Conservation (phyloP, 164 flowering plant species). For the Cinnamomum micranthum region DNA sequence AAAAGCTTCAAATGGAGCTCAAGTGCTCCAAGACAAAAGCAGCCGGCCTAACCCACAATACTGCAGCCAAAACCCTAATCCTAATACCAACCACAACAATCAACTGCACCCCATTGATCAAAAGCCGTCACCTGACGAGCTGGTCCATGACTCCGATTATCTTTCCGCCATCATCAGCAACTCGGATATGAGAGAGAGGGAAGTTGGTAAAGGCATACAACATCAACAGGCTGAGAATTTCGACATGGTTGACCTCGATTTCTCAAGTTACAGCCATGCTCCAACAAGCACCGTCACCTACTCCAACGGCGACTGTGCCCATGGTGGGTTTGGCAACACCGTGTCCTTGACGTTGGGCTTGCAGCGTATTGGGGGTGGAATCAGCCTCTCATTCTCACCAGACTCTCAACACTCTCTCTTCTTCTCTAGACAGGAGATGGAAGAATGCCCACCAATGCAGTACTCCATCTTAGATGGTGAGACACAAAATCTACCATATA, state of each 20-base stretch:
- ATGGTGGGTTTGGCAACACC: constrained; percentile 24
- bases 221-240: constrained; percentile 23
- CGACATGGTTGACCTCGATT: constrained; percentile 51
- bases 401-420: constrained; percentile 45
- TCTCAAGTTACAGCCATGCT: constrained; percentile 50
- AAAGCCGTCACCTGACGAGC: constrained; percentile 57
- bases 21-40: constrained; percentile 13
- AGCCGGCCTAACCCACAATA: constrained; percentile 19
- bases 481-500: constrained; percentile 61
- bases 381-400: constrained; percentile 59
- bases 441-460: constrained; percentile 55
- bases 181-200: constrained; percentile 27
- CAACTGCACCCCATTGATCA: constrained; percentile 27
- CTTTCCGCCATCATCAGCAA: constrained; percentile 66
- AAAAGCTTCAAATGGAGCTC: constrained; percentile 29
- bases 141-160: constrained; percentile 58
- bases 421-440: constrained; percentile 52
- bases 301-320: constrained; percentile 12
- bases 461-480: constrained; percentile 66
- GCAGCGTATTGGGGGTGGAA: constrained; percentile 56
- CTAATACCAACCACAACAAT: constrained; percentile 8
- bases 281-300: constrained; percentile 20
- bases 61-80: constrained; percentile 8
- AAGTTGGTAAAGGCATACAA: constrained; percentile 12
- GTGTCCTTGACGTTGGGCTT: constrained; percentile 79